Percentiles rank a stretch among this genome's conserved stretches.
phyloP scores from a whole-genome alignment of 2,329 filamentous ascomycete genomes.

The Phaeosphaeria sp. region DNA sequence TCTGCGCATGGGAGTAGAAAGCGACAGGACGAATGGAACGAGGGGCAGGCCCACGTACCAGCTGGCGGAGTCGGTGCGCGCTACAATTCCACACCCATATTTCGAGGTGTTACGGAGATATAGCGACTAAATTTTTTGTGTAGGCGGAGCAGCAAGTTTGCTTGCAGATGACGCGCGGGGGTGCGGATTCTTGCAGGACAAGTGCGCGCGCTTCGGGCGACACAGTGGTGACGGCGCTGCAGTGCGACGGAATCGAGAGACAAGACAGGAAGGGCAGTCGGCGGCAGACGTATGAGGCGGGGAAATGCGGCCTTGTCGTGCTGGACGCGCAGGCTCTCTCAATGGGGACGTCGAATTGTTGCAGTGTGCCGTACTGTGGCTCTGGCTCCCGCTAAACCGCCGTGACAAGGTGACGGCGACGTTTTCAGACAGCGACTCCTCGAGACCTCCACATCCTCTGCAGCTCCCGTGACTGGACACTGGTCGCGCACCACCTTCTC shows the following conservation, averaged over 20 bases:
- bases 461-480: neutral
- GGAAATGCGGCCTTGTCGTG: neutral
- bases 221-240: conserved; percentile 27
- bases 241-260: conserved; percentile 30
- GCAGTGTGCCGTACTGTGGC: conserved; percentile 3
- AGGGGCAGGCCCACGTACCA: conserved; percentile 38
- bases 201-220: conserved; percentile 22
- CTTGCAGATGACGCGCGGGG: conserved; percentile 39
- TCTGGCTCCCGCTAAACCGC: neutral
- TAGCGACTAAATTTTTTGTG: conserved; percentile 26
- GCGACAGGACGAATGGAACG: conserved; percentile 24
- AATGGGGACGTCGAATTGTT: conserved; percentile 3
- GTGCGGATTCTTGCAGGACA: conserved; percentile 30
- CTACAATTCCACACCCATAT: conserved; percentile 44
- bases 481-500: neutral
- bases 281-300: conserved; percentile 9
- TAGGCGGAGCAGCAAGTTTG: conserved; percentile 38
- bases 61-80: conserved; percentile 36
- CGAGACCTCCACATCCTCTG: neutral
- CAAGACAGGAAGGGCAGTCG: conserved; percentile 12
- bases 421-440: neutral
- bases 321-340: conserved; percentile 1
- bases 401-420: neutral
- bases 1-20: conserved; percentile 21
- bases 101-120: conserved; percentile 17